Conservation (phyloP, 2,329 filamentous ascomycete genomes). For the Aspergillus flavus region DNA sequence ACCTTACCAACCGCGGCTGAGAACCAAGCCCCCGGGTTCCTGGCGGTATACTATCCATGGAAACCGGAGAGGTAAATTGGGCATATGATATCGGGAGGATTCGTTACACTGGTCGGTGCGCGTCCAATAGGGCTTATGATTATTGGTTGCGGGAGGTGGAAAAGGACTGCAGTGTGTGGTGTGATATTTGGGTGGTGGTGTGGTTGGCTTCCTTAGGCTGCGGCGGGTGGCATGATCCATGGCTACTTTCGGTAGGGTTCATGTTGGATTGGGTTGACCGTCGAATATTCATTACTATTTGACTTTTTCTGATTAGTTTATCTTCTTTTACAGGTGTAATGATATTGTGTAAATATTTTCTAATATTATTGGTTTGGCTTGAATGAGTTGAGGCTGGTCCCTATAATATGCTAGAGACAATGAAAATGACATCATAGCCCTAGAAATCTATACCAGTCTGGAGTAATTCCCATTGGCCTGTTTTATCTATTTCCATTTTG, state of each 20-base stretch:
- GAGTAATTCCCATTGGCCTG: background rate
- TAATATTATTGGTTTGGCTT: background rate
- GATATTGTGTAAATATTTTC: background rate
- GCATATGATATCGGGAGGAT: background rate
- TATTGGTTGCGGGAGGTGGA: background rate
- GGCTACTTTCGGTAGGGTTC: background rate
- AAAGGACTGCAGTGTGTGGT: background rate
- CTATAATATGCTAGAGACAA: background rate
- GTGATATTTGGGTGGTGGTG: background rate
- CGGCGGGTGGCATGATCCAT: background rate
- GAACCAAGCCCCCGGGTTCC: slow-evolving; percentile 1
- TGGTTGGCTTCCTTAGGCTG: background rate
- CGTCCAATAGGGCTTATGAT: background rate
- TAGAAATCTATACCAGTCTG: background rate
- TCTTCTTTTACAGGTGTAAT: background rate
- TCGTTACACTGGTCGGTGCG: background rate
- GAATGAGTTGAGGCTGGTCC: background rate
- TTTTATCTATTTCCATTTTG: too few species aligned
- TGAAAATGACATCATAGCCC: background rate
- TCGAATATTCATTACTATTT: background rate
- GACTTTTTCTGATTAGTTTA: background rate
- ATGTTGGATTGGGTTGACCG: background rate
- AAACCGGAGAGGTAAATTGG: background rate
- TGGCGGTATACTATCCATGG: background rate
- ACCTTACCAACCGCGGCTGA: background rate